Conservation (phyloP, 2,329 filamentous ascomycete species). For the Ilyonectria destructans region DNA sequence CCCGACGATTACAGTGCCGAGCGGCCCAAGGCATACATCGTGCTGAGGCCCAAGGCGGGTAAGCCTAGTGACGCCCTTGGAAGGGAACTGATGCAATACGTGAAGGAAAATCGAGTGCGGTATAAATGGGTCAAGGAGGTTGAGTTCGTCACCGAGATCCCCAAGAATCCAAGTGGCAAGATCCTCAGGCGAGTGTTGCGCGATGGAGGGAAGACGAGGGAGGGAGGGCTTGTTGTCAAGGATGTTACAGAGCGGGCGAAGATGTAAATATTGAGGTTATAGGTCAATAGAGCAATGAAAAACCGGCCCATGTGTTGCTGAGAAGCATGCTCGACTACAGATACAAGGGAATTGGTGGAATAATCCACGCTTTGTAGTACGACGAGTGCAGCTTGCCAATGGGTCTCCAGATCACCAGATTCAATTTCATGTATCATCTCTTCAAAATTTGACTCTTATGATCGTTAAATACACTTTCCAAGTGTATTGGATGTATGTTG, state of each 20-base stretch:
- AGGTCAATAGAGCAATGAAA: too few relatives aligned
- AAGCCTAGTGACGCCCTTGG: not conserved
- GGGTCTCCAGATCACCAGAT: too few relatives aligned
- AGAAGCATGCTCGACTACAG: too few relatives aligned
- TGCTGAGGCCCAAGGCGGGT: not conserved
- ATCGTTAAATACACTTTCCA: too few relatives aligned
- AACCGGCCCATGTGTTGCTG: too few relatives aligned
- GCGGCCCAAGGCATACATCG: constrained; percentile 71
- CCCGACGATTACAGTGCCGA: constrained; percentile 50
- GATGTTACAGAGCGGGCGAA: not conserved
- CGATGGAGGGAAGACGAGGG: constrained; percentile 42
- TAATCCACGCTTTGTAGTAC: too few relatives aligned
- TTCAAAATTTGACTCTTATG: too few relatives aligned
- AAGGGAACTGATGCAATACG: constrained; percentile 8
- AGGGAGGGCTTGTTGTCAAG: not conserved
- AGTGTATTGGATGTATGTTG: too few relatives aligned
- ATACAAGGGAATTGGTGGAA: too few relatives aligned
- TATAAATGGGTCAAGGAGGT: constrained; percentile 80
- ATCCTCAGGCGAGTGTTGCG: constrained; percentile 55
- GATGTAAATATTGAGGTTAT: not conserved
- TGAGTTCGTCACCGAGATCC: constrained; percentile 74
- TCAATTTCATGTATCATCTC: too few relatives aligned
- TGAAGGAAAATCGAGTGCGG: constrained; percentile 66
- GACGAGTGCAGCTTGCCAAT: too few relatives aligned
- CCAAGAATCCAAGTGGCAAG: constrained; percentile 73